Conservation (phyloP, 2,329 filamentous ascomycete species). For the Capronia coronata region DNA sequence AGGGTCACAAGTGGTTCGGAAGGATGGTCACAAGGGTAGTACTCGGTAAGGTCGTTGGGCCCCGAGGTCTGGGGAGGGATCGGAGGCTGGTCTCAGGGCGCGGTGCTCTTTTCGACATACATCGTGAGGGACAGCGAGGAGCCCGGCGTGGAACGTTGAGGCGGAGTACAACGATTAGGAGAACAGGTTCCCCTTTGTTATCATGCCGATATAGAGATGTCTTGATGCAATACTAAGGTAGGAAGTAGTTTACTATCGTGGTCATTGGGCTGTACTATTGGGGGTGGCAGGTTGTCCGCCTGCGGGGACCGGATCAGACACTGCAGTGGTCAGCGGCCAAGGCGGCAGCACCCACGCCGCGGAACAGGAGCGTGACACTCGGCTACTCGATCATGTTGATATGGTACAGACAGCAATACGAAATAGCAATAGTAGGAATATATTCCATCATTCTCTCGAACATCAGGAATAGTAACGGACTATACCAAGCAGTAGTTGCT, state of each 20-base stretch:
- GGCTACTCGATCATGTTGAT: no score
- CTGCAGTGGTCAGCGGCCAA: neutral
- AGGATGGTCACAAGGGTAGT: slow-evolving; percentile 13
- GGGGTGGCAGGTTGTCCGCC: slow-evolving; percentile 10
- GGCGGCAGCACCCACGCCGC: no score
- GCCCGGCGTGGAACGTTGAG: neutral
- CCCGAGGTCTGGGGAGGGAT: slow-evolving; percentile 1
- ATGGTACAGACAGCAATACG: no score
- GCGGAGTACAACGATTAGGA: neutral
- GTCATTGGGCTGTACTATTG: slow-evolving; percentile 6
- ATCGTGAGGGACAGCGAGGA: neutral
- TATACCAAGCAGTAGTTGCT: no score
- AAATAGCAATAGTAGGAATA: neutral
- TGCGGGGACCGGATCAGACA: slow-evolving; percentile 11
- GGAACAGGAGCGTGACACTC: no score
- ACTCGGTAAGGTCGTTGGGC: slow-evolving; percentile 5
- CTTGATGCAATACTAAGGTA: slow-evolving; percentile 9
- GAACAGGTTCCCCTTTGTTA: slow-evolving; percentile 8
- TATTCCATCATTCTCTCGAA: no score
- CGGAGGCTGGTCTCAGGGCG: slow-evolving; percentile 1
- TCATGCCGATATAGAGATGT: slow-evolving; percentile 16
- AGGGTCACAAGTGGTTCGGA: neutral
- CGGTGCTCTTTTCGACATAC: neutral
- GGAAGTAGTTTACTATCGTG: neutral
- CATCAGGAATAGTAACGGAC: no score